These are phyloP conservation scores for Phytopythium kandeliae DNA, from an alignment of 352 stramenopile species.

Conservation along the genomic window DNA sequence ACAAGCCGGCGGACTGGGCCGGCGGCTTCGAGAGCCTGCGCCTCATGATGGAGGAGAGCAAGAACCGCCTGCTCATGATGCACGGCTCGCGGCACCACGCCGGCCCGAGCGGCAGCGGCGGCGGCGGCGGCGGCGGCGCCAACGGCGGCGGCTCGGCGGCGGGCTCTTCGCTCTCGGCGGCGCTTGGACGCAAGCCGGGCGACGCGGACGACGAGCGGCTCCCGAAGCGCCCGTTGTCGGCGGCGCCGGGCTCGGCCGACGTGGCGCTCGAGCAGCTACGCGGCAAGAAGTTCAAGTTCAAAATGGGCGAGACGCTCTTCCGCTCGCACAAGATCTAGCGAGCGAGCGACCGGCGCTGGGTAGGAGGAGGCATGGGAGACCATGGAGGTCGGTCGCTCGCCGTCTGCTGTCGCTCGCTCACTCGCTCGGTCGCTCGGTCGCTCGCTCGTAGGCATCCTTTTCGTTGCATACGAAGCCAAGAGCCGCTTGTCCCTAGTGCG, in stretches of 20 bases:
- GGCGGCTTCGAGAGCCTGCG: slow-evolving; percentile 78
- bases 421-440: too few species aligned
- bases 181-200: slow-evolving; percentile 5
- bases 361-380: too few species aligned
- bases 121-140: too few species aligned
- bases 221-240: slow-evolving; percentile 24
- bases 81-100: slow-evolving; percentile 14
- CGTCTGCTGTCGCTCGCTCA: too few species aligned
- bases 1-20: slow-evolving; percentile 72
- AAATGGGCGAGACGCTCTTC: slow-evolving; percentile 73
- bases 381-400: too few species aligned
- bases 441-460: too few species aligned
- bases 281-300: slow-evolving; percentile 86
- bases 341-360: not conserved
- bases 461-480: too few species aligned
- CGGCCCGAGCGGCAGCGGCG: slow-evolving; percentile 3
- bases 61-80: slow-evolving; percentile 42
- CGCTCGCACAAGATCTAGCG: slow-evolving; percentile 75
- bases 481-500: too few species aligned
- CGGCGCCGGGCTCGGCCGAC: slow-evolving; percentile 17
- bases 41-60: slow-evolving; percentile 82
- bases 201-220: slow-evolving; percentile 23
- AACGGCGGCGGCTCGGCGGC: not conserved
- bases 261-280: slow-evolving; percentile 63
- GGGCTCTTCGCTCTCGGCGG: not conserved